These are phyloP conservation scores for Trichosporon sp. DNA, from an alignment of 1,284 basidiomycete species.

Conservation along the genomic window DNA sequence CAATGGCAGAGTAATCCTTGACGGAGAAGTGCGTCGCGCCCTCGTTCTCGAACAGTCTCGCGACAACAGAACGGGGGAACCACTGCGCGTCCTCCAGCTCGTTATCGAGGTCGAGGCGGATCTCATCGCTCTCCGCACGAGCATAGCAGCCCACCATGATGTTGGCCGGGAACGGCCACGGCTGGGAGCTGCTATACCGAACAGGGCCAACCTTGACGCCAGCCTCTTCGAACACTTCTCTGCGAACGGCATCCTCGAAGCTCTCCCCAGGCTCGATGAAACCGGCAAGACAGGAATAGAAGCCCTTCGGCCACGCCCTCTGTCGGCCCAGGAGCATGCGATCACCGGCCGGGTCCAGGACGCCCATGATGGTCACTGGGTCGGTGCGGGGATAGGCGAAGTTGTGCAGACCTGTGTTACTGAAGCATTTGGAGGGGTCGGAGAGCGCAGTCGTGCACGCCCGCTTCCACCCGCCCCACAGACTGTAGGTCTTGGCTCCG, in stretches of 20 bases:
- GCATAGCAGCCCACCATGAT: conserved; percentile 87
- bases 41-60: conserved; percentile 62
- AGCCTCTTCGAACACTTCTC: conserved; percentile 94
- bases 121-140: conserved; percentile 67
- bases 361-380: conserved; percentile 82
- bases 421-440: conserved; percentile 44
- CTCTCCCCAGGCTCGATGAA: conserved; percentile 93
- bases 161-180: conserved; percentile 79
- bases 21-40: conserved; percentile 62
- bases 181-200: conserved; percentile 63
- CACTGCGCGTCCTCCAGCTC: conserved; percentile 93
- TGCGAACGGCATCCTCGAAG: conserved; percentile 88
- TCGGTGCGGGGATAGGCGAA: conserved; percentile 87
- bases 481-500: conserved; percentile 75
- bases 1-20: conserved; percentile 66
- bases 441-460: conserved; percentile 68
- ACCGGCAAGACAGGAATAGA: conserved; percentile 84
- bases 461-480: conserved; percentile 97
- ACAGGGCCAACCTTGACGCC: conserved; percentile 83
- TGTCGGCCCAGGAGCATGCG: conserved; percentile 84
- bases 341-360: conserved; percentile 74
- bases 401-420: conserved; percentile 79
- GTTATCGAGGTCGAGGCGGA: conserved; percentile 88
- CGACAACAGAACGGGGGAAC: conserved; percentile 73
- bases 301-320: conserved; percentile 57